phyloP scores from a whole-genome alignment of 495 filamentous ascomycete genomes.

The Penicillium ucsense region DNA sequence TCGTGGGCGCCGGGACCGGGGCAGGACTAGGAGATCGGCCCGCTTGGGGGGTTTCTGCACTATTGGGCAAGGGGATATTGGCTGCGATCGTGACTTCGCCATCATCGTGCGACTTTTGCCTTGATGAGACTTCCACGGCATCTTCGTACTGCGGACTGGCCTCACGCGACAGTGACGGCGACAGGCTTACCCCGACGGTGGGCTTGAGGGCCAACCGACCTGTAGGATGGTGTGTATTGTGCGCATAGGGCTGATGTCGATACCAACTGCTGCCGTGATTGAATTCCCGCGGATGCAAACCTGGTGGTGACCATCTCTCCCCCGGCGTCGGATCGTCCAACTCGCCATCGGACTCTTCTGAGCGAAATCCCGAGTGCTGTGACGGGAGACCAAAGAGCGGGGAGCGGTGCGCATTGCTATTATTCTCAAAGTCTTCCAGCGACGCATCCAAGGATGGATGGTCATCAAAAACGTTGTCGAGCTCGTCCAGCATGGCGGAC shows the following conservation, averaged over 20 bases:
- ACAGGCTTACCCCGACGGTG: constrained; percentile 29
- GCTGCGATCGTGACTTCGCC: constrained; percentile 43
- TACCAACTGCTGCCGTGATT: constrained; percentile 51
- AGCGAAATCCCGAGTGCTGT: constrained; percentile 69
- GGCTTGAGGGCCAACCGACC: constrained; percentile 31
- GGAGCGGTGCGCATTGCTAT: constrained; percentile 39
- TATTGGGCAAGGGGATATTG: constrained; percentile 45
- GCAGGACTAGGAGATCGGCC: constrained; percentile 41
- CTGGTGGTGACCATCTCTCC: constrained; percentile 52
- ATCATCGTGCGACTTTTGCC: constrained; percentile 15
- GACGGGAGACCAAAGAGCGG: constrained; percentile 55
- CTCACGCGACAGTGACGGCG: constrained; percentile 41
- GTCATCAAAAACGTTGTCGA: constrained; percentile 50
- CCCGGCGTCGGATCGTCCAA: constrained; percentile 25
- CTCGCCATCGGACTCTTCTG: constrained; percentile 45
- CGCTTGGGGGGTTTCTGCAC: constrained; percentile 42
- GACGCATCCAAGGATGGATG: constrained; percentile 63
- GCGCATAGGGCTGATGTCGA: constrained; percentile 41
- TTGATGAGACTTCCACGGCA: constrained; percentile 31
- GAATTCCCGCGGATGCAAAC: constrained; percentile 40
- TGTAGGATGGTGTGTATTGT: constrained; percentile 19
- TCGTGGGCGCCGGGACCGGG: constrained; percentile 25
- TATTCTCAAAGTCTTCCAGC: constrained; percentile 65
- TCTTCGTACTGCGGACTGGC: constrained; percentile 48
- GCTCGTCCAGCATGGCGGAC: constrained; percentile 39